Evolutionary conservation across 768 basidiomycete species (phyloP).

Genomic region (Kwoniella dejecticola): DNA sequence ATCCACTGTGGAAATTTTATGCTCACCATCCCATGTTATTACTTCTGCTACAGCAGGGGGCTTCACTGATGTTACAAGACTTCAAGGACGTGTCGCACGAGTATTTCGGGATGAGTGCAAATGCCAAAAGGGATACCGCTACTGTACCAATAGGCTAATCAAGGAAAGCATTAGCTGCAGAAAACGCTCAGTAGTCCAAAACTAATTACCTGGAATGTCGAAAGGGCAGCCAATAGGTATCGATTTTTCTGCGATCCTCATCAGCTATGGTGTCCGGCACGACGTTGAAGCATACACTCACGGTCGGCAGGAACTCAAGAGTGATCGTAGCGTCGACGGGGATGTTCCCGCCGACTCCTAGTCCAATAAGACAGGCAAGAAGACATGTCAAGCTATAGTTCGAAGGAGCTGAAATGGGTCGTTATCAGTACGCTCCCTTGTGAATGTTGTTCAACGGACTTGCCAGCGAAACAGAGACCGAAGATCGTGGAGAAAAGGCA

Average conservation of each 20-base stretch:
- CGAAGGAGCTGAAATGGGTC: conserved; percentile 24
- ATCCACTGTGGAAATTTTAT: background rate
- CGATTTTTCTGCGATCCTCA: conserved; percentile 27
- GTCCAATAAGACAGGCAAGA: conserved; percentile 20
- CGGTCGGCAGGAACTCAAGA: conserved; percentile 42
- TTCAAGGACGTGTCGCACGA: conserved; percentile 57
- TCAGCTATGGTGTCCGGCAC: too few relatives aligned
- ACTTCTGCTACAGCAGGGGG: conserved; percentile 59
- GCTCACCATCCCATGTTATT: conserved; percentile 63
- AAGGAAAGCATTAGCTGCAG: background rate
- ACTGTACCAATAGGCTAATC: conserved; percentile 59
- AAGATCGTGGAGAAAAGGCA: conserved; percentile 55
- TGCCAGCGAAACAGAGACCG: conserved; percentile 44
- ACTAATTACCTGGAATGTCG: conserved; percentile 50
- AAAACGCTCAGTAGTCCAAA: background rate
- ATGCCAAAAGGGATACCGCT: conserved; percentile 61
- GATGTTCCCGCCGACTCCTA: conserved; percentile 53
- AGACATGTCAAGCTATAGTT: conserved; percentile 31
- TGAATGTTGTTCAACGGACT: background rate
- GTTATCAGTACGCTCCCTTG: background rate
- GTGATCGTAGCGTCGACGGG: conserved; percentile 56
- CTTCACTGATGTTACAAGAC: conserved; percentile 36
- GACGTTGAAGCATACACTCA: background rate
- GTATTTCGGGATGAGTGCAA: conserved; percentile 63
- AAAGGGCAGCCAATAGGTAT: conserved; percentile 62